phyloP scores from a whole-genome alignment of 768 basidiomycete species.

The Mycena galopus region DNA sequence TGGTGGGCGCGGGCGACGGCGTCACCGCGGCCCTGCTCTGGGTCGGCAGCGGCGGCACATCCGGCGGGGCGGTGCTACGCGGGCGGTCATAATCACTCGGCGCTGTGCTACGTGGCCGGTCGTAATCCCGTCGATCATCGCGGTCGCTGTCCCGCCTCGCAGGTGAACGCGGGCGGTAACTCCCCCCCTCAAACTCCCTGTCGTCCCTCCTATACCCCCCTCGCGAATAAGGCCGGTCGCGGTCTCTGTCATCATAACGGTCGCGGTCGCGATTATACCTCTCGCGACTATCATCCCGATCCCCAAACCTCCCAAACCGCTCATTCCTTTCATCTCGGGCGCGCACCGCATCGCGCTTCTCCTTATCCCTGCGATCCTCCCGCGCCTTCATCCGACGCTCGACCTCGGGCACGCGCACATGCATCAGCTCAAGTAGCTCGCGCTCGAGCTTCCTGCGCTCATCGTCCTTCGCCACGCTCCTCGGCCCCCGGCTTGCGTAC shows the following conservation, averaged over 20 bases:
- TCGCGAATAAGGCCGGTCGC: slow-evolving; percentile 58
- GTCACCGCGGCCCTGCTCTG: slow-evolving; percentile 60
- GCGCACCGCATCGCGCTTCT: slow-evolving; percentile 82
- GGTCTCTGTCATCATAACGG: slow-evolving; percentile 1
- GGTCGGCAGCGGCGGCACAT: slow-evolving; percentile 55
- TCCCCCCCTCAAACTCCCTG: slow-evolving; percentile 53
- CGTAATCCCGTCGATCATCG: slow-evolving; percentile 43
- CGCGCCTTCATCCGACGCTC: slow-evolving; percentile 86
- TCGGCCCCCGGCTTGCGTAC: slow-evolving; percentile 82
- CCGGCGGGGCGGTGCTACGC: slow-evolving; percentile 64
- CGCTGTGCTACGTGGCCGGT: slow-evolving; percentile 61
- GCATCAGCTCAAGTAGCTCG: slow-evolving; percentile 86
- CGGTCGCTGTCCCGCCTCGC: slow-evolving; percentile 46
- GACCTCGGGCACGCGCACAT: slow-evolving; percentile 92
- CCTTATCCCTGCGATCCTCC: slow-evolving; percentile 81
- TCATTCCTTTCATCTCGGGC: slow-evolving; percentile 91
- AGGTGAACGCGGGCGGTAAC: slow-evolving; percentile 48
- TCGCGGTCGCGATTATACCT: slow-evolving; percentile 52
- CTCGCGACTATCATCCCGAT: slow-evolving; percentile 55
- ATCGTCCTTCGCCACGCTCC: slow-evolving; percentile 81
- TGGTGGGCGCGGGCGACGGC: slow-evolving; percentile 65
- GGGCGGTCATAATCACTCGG: slow-evolving; percentile 61
- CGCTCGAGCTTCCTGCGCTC: slow-evolving; percentile 90
- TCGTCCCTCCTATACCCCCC: slow-evolving; percentile 59
- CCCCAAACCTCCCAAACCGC: slow-evolving; percentile 77